Evolutionary conservation across 208 protist genomes (phyloP).

Genomic region (Leishmania guyanensis): DNA sequence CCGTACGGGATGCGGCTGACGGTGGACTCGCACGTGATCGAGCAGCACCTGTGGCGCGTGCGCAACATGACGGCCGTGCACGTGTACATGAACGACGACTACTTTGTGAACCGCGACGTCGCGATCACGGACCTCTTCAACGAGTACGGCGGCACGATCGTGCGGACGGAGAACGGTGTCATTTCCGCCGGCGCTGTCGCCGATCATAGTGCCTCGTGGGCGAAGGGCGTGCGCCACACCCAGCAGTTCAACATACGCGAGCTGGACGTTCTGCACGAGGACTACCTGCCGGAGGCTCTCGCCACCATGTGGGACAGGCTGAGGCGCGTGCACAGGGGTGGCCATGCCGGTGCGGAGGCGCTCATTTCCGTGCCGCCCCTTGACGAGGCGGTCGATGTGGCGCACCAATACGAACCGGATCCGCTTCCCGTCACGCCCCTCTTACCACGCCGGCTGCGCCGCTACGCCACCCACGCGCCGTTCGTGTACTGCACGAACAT

Average conservation of each 20-base stretch:
- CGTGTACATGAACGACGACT: conserved; percentile 80
- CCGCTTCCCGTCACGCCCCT: too few relatives aligned
- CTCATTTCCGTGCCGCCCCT: too few relatives aligned
- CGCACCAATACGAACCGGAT: too few relatives aligned
- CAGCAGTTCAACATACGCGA: conserved; percentile 47
- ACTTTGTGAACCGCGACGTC: conserved; percentile 67
- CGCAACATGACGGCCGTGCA: conserved; percentile 55
- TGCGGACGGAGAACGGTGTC: conserved; percentile 41
- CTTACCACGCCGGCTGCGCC: background rate
- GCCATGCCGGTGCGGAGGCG: too few relatives aligned
- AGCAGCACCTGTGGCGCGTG: too few relatives aligned
- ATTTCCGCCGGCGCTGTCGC: too few relatives aligned
- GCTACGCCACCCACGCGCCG: conserved; percentile 61
- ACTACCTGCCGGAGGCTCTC: conserved; percentile 1
- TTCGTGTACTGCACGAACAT: conserved; percentile 74
- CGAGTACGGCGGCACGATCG: conserved; percentile 57
- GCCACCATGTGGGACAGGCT: too few relatives aligned
- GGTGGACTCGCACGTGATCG: too few relatives aligned
- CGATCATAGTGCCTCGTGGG: too few relatives aligned
- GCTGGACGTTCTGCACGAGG: conserved; percentile 42
- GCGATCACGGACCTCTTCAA: conserved; percentile 63
- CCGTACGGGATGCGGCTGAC: too few relatives aligned
- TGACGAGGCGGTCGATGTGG: too few relatives aligned
- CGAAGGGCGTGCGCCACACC: conserved; percentile 24
- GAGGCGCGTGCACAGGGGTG: too few relatives aligned